These are phyloP conservation scores for Chaetomium globosum DNA, from an alignment of 2,329 filamentous ascomycete genomes.

Conservation along the genomic window DNA sequence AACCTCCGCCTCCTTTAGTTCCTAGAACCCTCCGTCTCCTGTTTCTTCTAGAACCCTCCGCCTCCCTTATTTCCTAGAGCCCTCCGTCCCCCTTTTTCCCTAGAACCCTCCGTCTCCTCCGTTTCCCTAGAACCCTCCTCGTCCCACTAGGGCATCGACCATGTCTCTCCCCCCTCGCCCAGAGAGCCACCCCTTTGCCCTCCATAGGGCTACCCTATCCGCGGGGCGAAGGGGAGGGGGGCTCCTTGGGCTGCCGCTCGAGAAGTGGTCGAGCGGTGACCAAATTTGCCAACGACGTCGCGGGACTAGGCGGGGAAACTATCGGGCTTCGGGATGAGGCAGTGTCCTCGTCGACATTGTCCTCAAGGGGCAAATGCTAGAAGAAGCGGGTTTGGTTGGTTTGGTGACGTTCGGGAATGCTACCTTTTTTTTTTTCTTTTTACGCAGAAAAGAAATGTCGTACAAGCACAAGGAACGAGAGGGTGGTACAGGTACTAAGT, in stretches of 20 bases:
- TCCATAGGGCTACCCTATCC: too few species aligned
- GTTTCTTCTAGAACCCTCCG: background rate
- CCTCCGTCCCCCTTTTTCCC: background rate
- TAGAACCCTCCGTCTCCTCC: too few species aligned
- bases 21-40: background rate
- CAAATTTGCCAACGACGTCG: background rate
- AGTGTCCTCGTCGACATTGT: background rate
- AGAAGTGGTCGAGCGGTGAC: background rate
- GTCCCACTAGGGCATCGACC: too few species aligned
- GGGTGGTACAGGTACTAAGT: slow-evolving; percentile 17
- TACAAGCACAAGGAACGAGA: background rate
- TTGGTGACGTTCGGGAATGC: too few species aligned
- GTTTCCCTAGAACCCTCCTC: background rate
- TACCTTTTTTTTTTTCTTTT: too few species aligned
- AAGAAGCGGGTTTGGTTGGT: background rate
- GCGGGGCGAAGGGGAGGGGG: too few species aligned
- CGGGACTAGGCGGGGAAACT: background rate
- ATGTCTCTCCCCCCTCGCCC: too few species aligned
- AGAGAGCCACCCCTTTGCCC: too few species aligned
- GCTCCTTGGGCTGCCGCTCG: background rate
- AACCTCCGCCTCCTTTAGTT: too few species aligned
- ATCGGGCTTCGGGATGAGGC: background rate
- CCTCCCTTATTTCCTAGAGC: background rate
- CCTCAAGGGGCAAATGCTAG: too few species aligned
- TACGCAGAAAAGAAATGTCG: too few species aligned